phyloP scores from a whole-genome alignment of 2,329 filamentous ascomycete species.

The Lachnellula cervina region DNA sequence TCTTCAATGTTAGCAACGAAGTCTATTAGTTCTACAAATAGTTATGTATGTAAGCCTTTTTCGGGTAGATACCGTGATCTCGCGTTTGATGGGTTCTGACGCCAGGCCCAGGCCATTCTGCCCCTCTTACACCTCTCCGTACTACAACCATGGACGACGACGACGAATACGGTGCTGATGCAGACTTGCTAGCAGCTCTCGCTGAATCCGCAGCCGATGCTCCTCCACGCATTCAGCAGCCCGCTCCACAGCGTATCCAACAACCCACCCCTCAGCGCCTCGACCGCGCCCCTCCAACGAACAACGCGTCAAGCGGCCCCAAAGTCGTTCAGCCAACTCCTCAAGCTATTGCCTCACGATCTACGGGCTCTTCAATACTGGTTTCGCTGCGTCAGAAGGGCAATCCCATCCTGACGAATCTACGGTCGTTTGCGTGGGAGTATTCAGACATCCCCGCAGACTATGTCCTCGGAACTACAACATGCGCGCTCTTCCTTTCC shows the following conservation, averaged over 20 bases:
- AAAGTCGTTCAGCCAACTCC: slow-evolving; percentile 83
- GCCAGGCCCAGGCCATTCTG: background rate
- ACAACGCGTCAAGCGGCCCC: slow-evolving; percentile 30
- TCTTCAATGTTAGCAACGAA: no score
- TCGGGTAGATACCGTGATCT: no score
- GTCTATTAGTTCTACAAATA: no score
- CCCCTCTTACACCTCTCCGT: background rate
- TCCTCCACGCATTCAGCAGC: slow-evolving; percentile 31
- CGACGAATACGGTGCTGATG: slow-evolving; percentile 52
- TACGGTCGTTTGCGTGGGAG: slow-evolving; percentile 86
- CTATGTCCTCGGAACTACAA: slow-evolving; percentile 81
- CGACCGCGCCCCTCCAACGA: slow-evolving; percentile 42
- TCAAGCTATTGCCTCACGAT: slow-evolving; percentile 67
- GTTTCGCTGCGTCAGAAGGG: slow-evolving; percentile 92
- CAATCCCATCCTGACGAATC: slow-evolving; percentile 81
- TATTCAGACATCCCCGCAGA: slow-evolving; percentile 96
- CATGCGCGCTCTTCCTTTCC: slow-evolving; percentile 86
- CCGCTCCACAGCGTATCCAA: slow-evolving; percentile 35
- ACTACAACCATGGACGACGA: slow-evolving; percentile 40
- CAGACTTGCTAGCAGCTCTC: slow-evolving; percentile 52
- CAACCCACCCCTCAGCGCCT: slow-evolving; percentile 52
- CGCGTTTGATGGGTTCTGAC: no score
- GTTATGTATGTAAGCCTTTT: no score
- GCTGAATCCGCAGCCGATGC: slow-evolving; percentile 39
- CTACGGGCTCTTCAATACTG: slow-evolving; percentile 70